Evolutionary conservation across 1,284 basidiomycete genomes (phyloP).

Genomic region (Cerrena zonata): DNA sequence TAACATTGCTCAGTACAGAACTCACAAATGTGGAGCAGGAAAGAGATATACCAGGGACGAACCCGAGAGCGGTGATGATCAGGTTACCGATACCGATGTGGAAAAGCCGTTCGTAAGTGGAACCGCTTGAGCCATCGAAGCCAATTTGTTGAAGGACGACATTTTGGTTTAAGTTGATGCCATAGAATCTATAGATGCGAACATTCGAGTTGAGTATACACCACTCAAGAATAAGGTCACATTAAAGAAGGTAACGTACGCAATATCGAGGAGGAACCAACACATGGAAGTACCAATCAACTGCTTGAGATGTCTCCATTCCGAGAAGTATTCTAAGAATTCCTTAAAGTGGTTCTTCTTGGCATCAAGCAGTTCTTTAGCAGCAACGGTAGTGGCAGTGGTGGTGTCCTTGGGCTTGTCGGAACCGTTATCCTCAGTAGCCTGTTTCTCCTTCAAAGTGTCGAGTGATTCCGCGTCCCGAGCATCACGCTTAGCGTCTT

Average conservation of each 20-base stretch:
- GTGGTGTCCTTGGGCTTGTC: slow-evolving; percentile 15
- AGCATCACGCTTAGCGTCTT: slow-evolving; percentile 34
- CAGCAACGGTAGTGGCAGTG: slow-evolving; percentile 5
- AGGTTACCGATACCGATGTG: slow-evolving; percentile 61
- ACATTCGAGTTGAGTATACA: neutral
- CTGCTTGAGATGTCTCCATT: slow-evolving; percentile 52
- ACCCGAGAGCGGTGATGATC: slow-evolving; percentile 67
- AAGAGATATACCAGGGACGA: slow-evolving; percentile 56
- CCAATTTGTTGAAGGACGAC: slow-evolving; percentile 68
- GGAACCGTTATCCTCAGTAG: slow-evolving; percentile 19
- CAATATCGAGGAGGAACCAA: slow-evolving; percentile 55
- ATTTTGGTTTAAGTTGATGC: slow-evolving; percentile 75
- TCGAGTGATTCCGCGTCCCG: slow-evolving; percentile 29
- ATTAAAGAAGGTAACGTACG: slow-evolving; percentile 27
- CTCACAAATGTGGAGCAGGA: slow-evolving; percentile 10
- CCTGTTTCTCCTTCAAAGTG: slow-evolving; percentile 35
- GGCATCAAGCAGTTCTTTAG: slow-evolving; percentile 11
- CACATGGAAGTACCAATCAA: slow-evolving; percentile 47
- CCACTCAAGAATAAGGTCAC: too few species aligned
- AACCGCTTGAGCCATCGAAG: slow-evolving; percentile 50
- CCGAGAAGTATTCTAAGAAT: slow-evolving; percentile 46
- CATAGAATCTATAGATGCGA: slow-evolving; percentile 50
- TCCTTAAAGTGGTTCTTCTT: slow-evolving; percentile 40
- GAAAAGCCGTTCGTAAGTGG: slow-evolving; percentile 60
- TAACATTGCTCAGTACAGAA: slow-evolving; percentile 21